Evolutionary conservation across 176 grass and related monocot genomes (phyloP).

Genomic region (Hordeum vulgare): DNA sequence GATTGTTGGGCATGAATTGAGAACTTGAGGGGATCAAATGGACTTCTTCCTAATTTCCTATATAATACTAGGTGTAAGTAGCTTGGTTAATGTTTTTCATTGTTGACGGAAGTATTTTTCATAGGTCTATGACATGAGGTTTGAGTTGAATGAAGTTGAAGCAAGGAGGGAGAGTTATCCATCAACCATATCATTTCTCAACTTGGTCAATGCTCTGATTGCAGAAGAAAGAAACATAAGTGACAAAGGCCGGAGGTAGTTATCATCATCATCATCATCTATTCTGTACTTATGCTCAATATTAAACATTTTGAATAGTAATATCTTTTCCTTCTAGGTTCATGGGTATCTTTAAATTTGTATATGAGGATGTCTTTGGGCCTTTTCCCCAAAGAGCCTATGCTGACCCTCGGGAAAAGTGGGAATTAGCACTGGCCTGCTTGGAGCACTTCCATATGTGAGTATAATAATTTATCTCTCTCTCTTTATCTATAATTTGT

Average conservation of each 20-base stretch:
- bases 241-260: slow-evolving; percentile 78
- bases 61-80: background rate
- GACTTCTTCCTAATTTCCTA: background rate
- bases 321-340: slow-evolving; percentile 42
- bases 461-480: slow-evolving; percentile 19
- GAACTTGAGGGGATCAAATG: background rate
- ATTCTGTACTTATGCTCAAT: background rate
- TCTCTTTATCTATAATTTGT: background rate
- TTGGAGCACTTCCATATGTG: slow-evolving; percentile 86
- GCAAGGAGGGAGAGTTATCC: slow-evolving; percentile 94
- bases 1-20: background rate
- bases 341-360: slow-evolving; percentile 92
- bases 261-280: slow-evolving; percentile 22
- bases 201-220: slow-evolving; percentile 92
- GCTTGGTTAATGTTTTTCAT: slow-evolving; percentile 11
- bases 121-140: slow-evolving; percentile 94
- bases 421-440: slow-evolving; percentile 87
- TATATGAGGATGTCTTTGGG: slow-evolving; percentile 93
- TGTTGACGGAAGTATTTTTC: slow-evolving; percentile 21
- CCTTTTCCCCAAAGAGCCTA: slow-evolving; percentile 96
- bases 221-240: slow-evolving; percentile 74
- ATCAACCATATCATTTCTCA: slow-evolving; percentile 96
- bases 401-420: slow-evolving; percentile 77
- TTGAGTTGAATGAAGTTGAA: slow-evolving; percentile 98
- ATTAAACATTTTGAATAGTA: slow-evolving; percentile 4